Evolutionary conservation across 257 asterid species (phyloP).

Genomic region (Solanum pinnatisectum): DNA sequence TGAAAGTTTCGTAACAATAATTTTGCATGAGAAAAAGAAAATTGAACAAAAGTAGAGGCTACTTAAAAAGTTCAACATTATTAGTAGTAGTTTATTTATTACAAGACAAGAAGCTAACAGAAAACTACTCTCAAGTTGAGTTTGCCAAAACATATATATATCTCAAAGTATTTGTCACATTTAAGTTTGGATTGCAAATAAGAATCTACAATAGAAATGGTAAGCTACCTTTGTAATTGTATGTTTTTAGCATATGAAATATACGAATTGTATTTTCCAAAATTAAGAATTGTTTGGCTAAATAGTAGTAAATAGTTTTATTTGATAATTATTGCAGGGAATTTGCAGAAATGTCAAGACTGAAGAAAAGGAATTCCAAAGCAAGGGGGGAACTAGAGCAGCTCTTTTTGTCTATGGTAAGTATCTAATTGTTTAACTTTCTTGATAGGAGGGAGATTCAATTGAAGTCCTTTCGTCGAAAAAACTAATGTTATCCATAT

Average conservation of each 20-base stretch:
- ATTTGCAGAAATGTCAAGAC: neutral
- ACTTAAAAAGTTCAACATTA: neutral
- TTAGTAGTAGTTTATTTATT: neutral
- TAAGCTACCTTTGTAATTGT: neutral
- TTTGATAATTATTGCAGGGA: neutral
- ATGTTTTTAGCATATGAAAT: neutral
- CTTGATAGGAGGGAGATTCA: neutral
- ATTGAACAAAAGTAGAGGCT: neutral
- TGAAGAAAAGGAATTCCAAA: neutral
- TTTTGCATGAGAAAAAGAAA: neutral
- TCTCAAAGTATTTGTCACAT: neutral
- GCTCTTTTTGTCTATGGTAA: conserved; percentile 7
- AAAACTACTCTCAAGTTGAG: neutral
- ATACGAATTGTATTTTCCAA: neutral
- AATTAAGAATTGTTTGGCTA: neutral
- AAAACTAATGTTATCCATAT: neutral
- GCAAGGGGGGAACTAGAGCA: neutral
- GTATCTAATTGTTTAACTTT: neutral
- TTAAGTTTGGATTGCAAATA: neutral
- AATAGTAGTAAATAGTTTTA: neutral
- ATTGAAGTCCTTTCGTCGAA: neutral
- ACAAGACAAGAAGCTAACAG: neutral
- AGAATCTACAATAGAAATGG: neutral
- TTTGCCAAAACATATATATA: neutral
- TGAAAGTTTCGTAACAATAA: neutral